phyloP scores from a whole-genome alignment of 2,329 filamentous ascomycete genomes.

The Monosporascus sp. region DNA sequence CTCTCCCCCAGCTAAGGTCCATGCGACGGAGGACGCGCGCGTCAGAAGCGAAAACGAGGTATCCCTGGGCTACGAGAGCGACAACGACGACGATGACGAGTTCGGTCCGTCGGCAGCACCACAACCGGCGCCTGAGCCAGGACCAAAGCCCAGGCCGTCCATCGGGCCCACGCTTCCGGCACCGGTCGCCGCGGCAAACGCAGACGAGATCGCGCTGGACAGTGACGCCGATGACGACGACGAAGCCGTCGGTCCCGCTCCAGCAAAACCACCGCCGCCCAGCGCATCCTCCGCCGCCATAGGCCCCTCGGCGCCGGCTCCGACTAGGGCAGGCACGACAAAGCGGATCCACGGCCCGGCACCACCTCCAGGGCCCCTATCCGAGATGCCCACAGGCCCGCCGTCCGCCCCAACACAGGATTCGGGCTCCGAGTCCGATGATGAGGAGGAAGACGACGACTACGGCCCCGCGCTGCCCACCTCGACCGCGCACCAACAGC shows the following conservation, averaged over 20 bases:
- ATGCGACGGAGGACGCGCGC: constrained; percentile 32
- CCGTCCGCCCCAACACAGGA: constrained; percentile 6
- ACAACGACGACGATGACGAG: constrained; percentile 16
- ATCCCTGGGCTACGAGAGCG: constrained; percentile 15
- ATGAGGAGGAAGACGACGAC: constrained; percentile 43
- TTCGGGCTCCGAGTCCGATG: constrained; percentile 30
- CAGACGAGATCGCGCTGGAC: constrained; percentile 42
- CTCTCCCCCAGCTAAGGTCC: constrained; percentile 42
- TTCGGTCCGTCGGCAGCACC: neutral
- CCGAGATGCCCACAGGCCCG: constrained; percentile 27
- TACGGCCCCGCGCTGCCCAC: constrained; percentile 57
- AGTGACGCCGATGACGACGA: constrained; percentile 34
- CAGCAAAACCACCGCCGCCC: constrained; percentile 12
- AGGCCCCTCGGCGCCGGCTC: constrained; percentile 1
- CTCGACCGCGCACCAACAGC: constrained; percentile 26
- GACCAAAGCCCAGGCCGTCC: neutral
- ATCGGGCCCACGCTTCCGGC: constrained; percentile 14
- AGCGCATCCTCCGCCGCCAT: neutral
- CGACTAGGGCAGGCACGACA: constrained; percentile 9
- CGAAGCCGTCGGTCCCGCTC: constrained; percentile 23
- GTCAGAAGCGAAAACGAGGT: constrained; percentile 39
- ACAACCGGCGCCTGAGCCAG: constrained; percentile 8
- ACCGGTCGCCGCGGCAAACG: constrained; percentile 28
- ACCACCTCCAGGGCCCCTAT: constrained; percentile 37
- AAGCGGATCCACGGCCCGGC: constrained; percentile 37